Conservation (phyloP, 768 basidiomycete genomes). For the Podaxis sp. region DNA sequence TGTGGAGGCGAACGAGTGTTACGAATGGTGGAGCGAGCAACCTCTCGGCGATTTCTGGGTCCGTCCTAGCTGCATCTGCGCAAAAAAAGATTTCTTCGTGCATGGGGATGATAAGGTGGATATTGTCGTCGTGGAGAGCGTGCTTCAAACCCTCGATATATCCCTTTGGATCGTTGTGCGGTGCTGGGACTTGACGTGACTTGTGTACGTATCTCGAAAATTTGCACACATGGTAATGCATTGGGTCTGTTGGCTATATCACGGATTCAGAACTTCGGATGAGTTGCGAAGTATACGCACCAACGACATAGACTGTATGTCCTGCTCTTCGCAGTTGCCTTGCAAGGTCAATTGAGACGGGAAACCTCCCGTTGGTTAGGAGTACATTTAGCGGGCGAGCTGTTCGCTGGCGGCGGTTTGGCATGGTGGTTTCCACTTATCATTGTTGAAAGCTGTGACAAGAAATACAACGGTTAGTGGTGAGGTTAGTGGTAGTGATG, state of each 20-base stretch:
- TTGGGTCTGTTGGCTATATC: constrained; percentile 10
- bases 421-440: no score
- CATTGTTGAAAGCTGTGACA: no score
- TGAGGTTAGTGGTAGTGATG: no score
- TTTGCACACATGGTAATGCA: constrained; percentile 20
- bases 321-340: constrained; percentile 15
- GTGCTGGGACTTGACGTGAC: constrained; percentile 15
- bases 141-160: constrained; percentile 13
- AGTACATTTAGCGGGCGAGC: constrained; percentile 14
- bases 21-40: constrained; percentile 16
- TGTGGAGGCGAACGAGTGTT: constrained; percentile 16
- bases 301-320: constrained; percentile 15
- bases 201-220: constrained; percentile 17
- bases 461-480: no score
- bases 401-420: no score
- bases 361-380: constrained; percentile 18
- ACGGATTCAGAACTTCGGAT: not conserved
- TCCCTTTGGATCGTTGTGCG: constrained; percentile 13
- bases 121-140: constrained; percentile 10
- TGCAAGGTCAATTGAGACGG: constrained; percentile 15
- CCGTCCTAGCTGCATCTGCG: constrained; percentile 15
- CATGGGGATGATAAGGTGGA: constrained; percentile 18
- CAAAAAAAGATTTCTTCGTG: constrained; percentile 19
- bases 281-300: constrained; percentile 1
- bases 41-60: constrained; percentile 11